Percentiles rank a stretch among this genome's conserved stretches.
Conservation (phyloP, 2,329 filamentous ascomycete genomes). For the Neonectria punicea region DNA sequence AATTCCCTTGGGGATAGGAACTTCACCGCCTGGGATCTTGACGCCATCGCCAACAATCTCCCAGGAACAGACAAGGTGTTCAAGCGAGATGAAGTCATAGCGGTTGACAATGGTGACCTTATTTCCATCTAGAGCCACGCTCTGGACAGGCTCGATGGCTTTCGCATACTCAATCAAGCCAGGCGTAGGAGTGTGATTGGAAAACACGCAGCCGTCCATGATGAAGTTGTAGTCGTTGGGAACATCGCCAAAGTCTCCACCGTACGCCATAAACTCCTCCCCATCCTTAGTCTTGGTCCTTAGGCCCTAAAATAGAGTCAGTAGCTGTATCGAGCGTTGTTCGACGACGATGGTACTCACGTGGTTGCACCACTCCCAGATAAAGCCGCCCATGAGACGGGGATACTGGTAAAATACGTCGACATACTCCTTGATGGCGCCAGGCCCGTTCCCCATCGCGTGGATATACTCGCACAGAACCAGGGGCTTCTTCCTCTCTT, state of each 20-base stretch:
- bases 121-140: constrained; percentile 51
- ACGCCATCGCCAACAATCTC: constrained; percentile 53
- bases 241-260: constrained; percentile 69
- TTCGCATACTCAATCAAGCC: constrained; percentile 67
- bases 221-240: constrained; percentile 70
- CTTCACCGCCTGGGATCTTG: constrained; percentile 45
- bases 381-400: constrained; percentile 68
- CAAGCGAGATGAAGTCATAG: constrained; percentile 64
- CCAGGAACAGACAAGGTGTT: constrained; percentile 60
- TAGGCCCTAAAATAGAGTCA: neutral
- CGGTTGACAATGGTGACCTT: constrained; percentile 58
- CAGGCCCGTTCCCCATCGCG: constrained; percentile 79
- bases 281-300: neutral
- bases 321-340: neutral
- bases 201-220: constrained; percentile 59
- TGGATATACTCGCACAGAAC: constrained; percentile 66
- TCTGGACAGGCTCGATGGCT: constrained; percentile 67
- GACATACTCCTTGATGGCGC: constrained; percentile 73
- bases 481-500: constrained; percentile 59
- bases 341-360: neutral
- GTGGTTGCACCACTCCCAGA: constrained; percentile 73
- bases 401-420: constrained; percentile 68
- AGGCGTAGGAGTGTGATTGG: constrained; percentile 50
- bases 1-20: constrained; percentile 56
- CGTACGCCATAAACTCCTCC: constrained; percentile 55